These are phyloP conservation scores for Tulasnella calospora DNA, from an alignment of 768 basidiomycete species.

Conservation along the genomic window DNA sequence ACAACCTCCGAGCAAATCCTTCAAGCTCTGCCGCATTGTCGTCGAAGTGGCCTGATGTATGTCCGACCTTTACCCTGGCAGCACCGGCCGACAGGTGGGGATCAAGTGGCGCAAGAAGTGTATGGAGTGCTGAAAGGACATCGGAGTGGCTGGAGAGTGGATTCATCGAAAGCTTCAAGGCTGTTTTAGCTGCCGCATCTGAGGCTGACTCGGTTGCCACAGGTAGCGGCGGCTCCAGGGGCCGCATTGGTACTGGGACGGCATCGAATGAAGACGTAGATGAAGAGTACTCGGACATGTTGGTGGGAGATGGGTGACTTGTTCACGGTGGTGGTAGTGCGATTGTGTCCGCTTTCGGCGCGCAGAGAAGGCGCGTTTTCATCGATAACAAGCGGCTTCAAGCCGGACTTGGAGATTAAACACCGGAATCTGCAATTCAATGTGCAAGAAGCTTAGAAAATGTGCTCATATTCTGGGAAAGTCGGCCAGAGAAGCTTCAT, in stretches of 20 bases:
- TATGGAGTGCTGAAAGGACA: slow-evolving; percentile 1
- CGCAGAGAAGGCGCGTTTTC: background rate
- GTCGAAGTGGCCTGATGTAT: slow-evolving; percentile 63
- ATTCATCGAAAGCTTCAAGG: background rate
- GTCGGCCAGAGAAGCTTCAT: too few relatives aligned
- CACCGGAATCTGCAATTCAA: background rate
- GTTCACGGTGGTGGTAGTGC: background rate
- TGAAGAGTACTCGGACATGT: background rate
- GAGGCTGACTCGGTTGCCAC: background rate
- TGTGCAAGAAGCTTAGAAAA: background rate
- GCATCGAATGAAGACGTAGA: background rate
- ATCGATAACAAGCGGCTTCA: background rate
- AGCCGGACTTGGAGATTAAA: background rate
- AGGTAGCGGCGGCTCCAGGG: background rate
- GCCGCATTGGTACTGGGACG: background rate
- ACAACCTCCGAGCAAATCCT: slow-evolving; percentile 69
- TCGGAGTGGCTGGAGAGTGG: slow-evolving; percentile 10
- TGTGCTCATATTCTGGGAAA: background rate
- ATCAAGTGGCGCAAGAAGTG: slow-evolving; percentile 4
- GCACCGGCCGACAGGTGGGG: slow-evolving; percentile 54
- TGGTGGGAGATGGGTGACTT: slow-evolving; percentile 2
- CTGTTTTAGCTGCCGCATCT: background rate
- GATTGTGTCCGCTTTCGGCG: background rate
- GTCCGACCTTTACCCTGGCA: slow-evolving; percentile 62
- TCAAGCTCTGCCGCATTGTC: slow-evolving; percentile 57